phyloP scores from a whole-genome alignment of 192 early-diverging fungal genomes.

The Coemansia sp. region DNA sequence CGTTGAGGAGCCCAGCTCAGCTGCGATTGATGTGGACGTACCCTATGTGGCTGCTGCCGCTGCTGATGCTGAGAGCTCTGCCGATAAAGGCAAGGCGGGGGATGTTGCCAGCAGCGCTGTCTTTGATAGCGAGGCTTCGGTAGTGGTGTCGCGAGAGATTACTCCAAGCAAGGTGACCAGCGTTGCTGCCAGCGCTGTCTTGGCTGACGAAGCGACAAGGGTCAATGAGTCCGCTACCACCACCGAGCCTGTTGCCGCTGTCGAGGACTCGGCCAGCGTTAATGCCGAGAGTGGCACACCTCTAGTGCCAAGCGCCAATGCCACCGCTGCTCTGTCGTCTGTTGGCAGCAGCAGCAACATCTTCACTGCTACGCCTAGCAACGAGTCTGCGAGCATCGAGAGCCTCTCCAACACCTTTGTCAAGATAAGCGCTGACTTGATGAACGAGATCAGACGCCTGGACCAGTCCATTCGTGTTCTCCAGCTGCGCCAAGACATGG shows the following conservation, averaged over 20 bases:
- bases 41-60: not conserved
- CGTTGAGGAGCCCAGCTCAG: constrained; percentile 37
- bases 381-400: constrained; percentile 16
- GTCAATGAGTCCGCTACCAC: not conserved
- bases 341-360: not conserved
- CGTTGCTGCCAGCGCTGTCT: not conserved
- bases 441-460: constrained; percentile 43
- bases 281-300: not conserved
- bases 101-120: not conserved
- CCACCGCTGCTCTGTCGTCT: not conserved
- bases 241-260: not conserved
- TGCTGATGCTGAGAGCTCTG: not conserved
- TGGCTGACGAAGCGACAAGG: not conserved
- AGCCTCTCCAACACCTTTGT: constrained; percentile 40
- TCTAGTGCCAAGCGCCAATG: not conserved
- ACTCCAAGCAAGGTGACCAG: not conserved
- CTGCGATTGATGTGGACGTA: not conserved
- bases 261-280: not conserved
- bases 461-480: constrained; percentile 42
- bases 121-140: not conserved
- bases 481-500: constrained; percentile 35
- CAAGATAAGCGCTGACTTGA: constrained; percentile 46
- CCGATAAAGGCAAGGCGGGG: not conserved
- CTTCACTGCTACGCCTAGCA: not conserved
- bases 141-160: not conserved